Evolutionary conservation across 2,329 filamentous ascomycete species (phyloP).

Genomic region (Cytospora chrysosperma): DNA sequence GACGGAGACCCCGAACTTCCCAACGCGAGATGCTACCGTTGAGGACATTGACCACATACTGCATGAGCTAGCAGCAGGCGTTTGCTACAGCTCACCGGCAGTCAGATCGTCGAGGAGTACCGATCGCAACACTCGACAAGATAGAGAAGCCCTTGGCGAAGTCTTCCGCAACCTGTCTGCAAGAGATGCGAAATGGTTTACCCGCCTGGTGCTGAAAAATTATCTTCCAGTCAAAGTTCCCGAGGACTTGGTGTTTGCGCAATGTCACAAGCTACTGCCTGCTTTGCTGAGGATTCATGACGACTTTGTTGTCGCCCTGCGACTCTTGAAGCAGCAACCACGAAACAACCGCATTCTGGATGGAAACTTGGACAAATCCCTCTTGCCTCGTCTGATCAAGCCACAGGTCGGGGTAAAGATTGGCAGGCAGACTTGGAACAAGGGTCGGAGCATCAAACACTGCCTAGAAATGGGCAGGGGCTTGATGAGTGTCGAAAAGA

Average conservation of each 20-base stretch:
- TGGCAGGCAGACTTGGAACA: constrained; percentile 62
- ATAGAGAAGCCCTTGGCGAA: constrained; percentile 47
- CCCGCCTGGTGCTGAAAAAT: constrained; percentile 74
- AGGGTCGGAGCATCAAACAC: constrained; percentile 70
- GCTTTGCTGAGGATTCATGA: constrained; percentile 68
- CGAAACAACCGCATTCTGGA: constrained; percentile 30
- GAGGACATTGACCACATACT: constrained; percentile 71
- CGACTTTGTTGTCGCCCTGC: constrained; percentile 61
- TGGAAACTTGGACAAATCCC: constrained; percentile 15
- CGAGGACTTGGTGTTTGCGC: constrained; percentile 50
- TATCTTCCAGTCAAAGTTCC: constrained; percentile 68
- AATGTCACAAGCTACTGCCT: constrained; percentile 69
- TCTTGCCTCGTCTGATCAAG: constrained; percentile 41
- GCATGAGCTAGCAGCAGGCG: constrained; percentile 64
- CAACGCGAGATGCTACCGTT: constrained; percentile 51
- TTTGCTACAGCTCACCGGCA: constrained; percentile 67
- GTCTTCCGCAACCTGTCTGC: constrained; percentile 63
- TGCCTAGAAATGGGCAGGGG: constrained; percentile 64
- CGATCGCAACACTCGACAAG: constrained; percentile 25
- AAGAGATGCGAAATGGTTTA: constrained; percentile 82
- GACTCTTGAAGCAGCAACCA: constrained; percentile 46
- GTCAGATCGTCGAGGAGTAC: constrained; percentile 44
- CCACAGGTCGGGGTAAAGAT: constrained; percentile 63
- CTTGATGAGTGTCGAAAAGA: constrained; percentile 72
- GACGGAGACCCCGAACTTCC: constrained; percentile 50